These are phyloP conservation scores for Cryptosporidium tyzzeri DNA, from an alignment of 169 alveolate genomes.

Conservation along the genomic window DNA sequence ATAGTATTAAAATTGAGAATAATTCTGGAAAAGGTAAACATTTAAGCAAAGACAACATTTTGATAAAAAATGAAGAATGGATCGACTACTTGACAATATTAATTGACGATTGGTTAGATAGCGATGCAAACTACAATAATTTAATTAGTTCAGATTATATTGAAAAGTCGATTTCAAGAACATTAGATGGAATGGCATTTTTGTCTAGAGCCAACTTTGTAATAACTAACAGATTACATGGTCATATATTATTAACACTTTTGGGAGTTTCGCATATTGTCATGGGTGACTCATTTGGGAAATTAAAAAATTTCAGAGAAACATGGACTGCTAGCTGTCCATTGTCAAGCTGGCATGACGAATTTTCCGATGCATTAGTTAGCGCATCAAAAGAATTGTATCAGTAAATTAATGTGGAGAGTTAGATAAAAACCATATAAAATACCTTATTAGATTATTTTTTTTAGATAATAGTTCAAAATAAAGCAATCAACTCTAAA, in stretches of 20 bases:
- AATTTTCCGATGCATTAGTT: constrained; percentile 56
- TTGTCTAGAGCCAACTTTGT: constrained; percentile 69
- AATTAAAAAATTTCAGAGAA: constrained; percentile 39
- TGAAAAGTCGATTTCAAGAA: constrained; percentile 70
- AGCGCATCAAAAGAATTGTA: constrained; percentile 31
- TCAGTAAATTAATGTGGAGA: not conserved
- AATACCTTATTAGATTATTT: not conserved
- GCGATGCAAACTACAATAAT: constrained; percentile 47
- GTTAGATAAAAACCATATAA: not conserved
- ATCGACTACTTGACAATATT: constrained; percentile 40
- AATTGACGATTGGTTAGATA: constrained; percentile 69
- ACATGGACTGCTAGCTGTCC: constrained; percentile 68
- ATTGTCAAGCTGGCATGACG: constrained; percentile 55
- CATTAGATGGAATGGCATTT: constrained; percentile 76
- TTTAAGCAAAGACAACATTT: too few species aligned
- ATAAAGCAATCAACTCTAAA: not conserved
- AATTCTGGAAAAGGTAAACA: not conserved
- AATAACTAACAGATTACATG: constrained; percentile 72
- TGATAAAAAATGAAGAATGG: constrained; percentile 15
- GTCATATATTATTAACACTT: constrained; percentile 43
- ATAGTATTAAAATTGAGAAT: not conserved
- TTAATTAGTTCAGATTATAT: constrained; percentile 8
- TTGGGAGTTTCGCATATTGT: constrained; percentile 50
- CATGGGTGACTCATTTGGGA: constrained; percentile 74
- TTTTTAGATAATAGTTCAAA: not conserved